These are phyloP conservation scores for Haberlea rhodopensis DNA, from an alignment of 257 asterid species.

Conservation along the genomic window DNA sequence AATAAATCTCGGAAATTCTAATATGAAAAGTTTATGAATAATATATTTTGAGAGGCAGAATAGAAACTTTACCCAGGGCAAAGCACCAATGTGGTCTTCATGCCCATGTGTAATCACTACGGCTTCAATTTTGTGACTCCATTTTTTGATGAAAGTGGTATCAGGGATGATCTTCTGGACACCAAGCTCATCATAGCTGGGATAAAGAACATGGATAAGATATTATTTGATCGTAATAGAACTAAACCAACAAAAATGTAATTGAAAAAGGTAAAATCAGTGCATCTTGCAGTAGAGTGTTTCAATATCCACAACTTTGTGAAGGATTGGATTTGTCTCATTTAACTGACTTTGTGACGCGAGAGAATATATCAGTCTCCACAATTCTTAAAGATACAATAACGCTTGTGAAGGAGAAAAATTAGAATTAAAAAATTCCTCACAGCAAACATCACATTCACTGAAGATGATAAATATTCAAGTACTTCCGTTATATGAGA, in stretches of 20 bases:
- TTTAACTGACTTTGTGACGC: not conserved
- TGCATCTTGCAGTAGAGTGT: slow-evolving; percentile 16
- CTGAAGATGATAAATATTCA: slow-evolving; percentile 12
- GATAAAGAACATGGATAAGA: slow-evolving; percentile 15
- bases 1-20: slow-evolving; percentile 2
- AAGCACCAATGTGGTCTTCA: slow-evolving; percentile 99
- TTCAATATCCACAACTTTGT: slow-evolving; percentile 8
- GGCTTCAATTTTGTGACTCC: slow-evolving; percentile 99
- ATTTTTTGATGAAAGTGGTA: slow-evolving; percentile 82
- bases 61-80: slow-evolving; percentile 97
- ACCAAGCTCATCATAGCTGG: slow-evolving; percentile 89
- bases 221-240: slow-evolving; percentile 17
- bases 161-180: slow-evolving; percentile 99
- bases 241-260: not conserved
- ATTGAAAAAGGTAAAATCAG: not conserved
- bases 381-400: slow-evolving; percentile 12
- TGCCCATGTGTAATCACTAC: slow-evolving; percentile 98
- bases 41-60: slow-evolving; percentile 36
- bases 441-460: slow-evolving; percentile 1
- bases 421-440: not conserved
- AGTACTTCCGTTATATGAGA: not conserved
- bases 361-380: not conserved
- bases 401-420: not conserved
- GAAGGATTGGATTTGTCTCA: not conserved
- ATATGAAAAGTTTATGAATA: slow-evolving; percentile 6